Evolutionary conservation across 169 alveolate genomes (phyloP).

Genomic region (Eimeria falciformis): DNA sequence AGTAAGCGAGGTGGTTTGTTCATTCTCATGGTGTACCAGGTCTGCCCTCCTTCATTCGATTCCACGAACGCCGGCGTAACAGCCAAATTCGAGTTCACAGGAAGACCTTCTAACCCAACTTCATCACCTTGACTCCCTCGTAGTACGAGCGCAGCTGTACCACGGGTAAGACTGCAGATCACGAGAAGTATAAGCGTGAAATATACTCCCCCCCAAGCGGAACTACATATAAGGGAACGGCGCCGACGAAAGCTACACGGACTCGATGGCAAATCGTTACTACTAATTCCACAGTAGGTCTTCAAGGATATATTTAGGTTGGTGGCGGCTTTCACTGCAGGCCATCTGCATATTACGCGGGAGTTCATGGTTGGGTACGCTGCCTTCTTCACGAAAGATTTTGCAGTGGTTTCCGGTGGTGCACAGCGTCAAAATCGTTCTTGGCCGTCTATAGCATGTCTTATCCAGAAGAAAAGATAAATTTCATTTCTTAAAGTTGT

Average conservation of each 20-base stretch:
- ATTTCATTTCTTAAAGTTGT: too few relatives aligned
- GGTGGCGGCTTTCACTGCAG: background rate
- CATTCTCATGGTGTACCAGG: constrained; percentile 49
- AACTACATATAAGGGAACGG: background rate
- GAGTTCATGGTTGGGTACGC: too few relatives aligned
- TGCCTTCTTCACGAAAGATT: too few relatives aligned
- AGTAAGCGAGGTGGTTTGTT: constrained; percentile 54
- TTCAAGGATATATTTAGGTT: background rate
- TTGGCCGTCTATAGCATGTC: too few relatives aligned
- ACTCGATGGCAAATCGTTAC: background rate
- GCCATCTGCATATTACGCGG: too few relatives aligned
- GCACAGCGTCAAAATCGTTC: too few relatives aligned
- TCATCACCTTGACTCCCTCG: background rate
- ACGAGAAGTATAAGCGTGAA: background rate
- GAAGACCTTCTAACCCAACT: background rate
- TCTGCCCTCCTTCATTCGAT: background rate
- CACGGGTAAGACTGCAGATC: background rate
- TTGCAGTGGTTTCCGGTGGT: too few relatives aligned
- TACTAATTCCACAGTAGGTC: background rate
- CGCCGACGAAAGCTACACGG: background rate
- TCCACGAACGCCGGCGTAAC: background rate
- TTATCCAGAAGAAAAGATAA: too few relatives aligned
- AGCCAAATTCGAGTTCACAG: too few relatives aligned
- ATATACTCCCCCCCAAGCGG: background rate
- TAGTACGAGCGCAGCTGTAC: background rate